These are phyloP conservation scores for Blepharisma undulans DNA, from an alignment of 169 alveolate species.

Conservation along the genomic window DNA sequence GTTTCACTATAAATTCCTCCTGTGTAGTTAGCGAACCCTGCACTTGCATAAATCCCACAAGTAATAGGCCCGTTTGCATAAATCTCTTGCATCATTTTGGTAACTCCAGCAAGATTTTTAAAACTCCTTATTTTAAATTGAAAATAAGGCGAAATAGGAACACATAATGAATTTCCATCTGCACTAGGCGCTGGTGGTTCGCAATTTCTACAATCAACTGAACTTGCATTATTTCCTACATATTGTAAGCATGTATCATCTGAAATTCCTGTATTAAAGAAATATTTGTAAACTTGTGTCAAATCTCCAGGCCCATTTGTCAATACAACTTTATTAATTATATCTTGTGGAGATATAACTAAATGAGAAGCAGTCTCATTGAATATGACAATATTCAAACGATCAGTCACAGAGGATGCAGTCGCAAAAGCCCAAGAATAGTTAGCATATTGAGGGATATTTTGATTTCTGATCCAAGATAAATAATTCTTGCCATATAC, in stretches of 20 bases:
- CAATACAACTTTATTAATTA: constrained; percentile 82
- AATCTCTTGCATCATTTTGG: constrained; percentile 52
- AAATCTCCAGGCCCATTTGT: constrained; percentile 85
- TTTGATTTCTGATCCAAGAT: constrained; percentile 72
- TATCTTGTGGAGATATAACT: constrained; percentile 64
- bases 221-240: constrained; percentile 64
- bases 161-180: constrained; percentile 56
- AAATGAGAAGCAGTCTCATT: constrained; percentile 64
- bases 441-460: constrained; percentile 79
- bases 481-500: constrained; percentile 57
- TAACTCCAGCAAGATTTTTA: constrained; percentile 67
- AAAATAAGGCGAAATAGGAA: constrained; percentile 47
- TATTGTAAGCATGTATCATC: constrained; percentile 75
- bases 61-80: constrained; percentile 77
- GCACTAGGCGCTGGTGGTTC: constrained; percentile 56
- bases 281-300: constrained; percentile 71
- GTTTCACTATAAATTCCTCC: constrained; percentile 69
- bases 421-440: constrained; percentile 88
- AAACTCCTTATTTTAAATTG: constrained; percentile 52
- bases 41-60: constrained; percentile 69
- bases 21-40: constrained; percentile 37
- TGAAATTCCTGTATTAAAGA: constrained; percentile 69
- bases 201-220: constrained; percentile 57
- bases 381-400: constrained; percentile 77
- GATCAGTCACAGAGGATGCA: constrained; percentile 80